phyloP scores from a whole-genome alignment of 2,329 filamentous ascomycete species.

The Aspergillus sp. region DNA sequence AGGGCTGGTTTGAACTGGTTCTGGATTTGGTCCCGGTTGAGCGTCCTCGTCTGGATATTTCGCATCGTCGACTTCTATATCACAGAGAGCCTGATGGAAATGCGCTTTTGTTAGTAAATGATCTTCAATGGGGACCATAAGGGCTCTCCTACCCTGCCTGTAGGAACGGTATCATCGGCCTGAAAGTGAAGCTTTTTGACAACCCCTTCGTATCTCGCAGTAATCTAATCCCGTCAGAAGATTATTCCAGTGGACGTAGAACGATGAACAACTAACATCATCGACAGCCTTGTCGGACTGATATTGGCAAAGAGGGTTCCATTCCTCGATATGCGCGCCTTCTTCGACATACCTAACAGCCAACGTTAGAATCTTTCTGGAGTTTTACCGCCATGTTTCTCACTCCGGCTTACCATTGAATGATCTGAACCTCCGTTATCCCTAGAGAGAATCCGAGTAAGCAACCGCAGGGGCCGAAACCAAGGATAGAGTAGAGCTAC shows the following conservation, averaged over 20 bases:
- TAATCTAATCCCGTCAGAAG: conserved; percentile 62
- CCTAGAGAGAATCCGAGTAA: conserved; percentile 47
- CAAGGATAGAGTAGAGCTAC: conserved; percentile 14
- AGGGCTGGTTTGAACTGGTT: conserved; percentile 15
- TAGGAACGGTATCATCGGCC: conserved; percentile 90
- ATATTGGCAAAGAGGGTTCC: conserved; percentile 95
- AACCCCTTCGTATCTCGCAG: conserved; percentile 86
- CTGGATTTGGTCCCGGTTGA: conserved; percentile 19
- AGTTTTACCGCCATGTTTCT: too few relatives aligned
- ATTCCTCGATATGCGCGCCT: conserved; percentile 91
- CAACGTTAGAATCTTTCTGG: too few relatives aligned
- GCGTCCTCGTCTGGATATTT: conserved; percentile 55
- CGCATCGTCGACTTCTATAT: conserved; percentile 84
- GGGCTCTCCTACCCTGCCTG: conserved; percentile 56
- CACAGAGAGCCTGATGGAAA: conserved; percentile 64
- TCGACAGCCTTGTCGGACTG: conserved; percentile 89
- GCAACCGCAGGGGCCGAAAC: conserved; percentile 5
- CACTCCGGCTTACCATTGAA: conserved; percentile 62
- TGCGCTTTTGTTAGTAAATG: conserved; percentile 6
- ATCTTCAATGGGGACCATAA: neutral
- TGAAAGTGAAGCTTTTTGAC: conserved; percentile 97
- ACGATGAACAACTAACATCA: conserved; percentile 38
- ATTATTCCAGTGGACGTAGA: neutral
- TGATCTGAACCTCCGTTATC: conserved; percentile 96
- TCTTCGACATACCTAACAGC: conserved; percentile 69